Evolutionary conservation across 2,329 filamentous ascomycete genomes (phyloP).

Genomic region (Penicillium freii): DNA sequence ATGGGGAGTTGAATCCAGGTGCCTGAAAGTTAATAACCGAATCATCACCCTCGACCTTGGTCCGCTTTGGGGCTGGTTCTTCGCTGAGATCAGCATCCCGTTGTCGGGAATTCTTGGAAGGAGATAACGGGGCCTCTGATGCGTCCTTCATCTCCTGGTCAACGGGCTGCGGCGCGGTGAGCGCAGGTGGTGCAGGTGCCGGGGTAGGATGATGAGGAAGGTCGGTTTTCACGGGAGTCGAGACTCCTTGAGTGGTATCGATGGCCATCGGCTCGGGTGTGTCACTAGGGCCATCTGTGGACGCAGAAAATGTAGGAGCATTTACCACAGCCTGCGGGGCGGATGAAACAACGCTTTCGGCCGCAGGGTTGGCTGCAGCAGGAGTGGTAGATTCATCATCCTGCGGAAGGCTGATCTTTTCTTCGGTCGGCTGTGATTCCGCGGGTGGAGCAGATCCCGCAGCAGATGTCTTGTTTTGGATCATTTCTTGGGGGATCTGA

Average conservation of each 20-base stretch:
- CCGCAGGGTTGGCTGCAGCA: not conserved
- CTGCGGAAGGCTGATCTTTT: not conserved
- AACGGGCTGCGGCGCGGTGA: conserved; percentile 21
- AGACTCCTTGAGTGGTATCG: conserved; percentile 19
- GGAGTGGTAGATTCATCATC: conserved; percentile 2
- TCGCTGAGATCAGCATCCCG: conserved; percentile 68
- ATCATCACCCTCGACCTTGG: conserved; percentile 65
- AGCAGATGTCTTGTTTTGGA: conserved; percentile 12
- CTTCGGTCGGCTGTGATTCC: conserved; percentile 6
- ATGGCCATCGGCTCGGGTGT: conserved; percentile 19
- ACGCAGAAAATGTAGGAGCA: not conserved
- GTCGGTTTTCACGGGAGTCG: conserved; percentile 30
- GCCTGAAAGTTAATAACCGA: conserved; percentile 48
- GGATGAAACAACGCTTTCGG: not conserved
- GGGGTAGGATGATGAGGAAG: conserved; percentile 37
- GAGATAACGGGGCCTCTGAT: conserved; percentile 50
- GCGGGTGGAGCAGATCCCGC: conserved; percentile 11
- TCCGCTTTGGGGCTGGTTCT: conserved; percentile 74
- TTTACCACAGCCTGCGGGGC: not conserved
- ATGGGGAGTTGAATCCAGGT: conserved; percentile 42
- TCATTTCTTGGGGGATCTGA: conserved; percentile 1
- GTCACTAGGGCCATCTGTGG: conserved; percentile 11
- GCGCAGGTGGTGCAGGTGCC: conserved; percentile 8
- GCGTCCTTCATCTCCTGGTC: conserved; percentile 58
- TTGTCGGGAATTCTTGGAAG: conserved; percentile 66